phyloP scores from a whole-genome alignment of 148 eudicot species.

The Fagopyrum tataricum region DNA sequence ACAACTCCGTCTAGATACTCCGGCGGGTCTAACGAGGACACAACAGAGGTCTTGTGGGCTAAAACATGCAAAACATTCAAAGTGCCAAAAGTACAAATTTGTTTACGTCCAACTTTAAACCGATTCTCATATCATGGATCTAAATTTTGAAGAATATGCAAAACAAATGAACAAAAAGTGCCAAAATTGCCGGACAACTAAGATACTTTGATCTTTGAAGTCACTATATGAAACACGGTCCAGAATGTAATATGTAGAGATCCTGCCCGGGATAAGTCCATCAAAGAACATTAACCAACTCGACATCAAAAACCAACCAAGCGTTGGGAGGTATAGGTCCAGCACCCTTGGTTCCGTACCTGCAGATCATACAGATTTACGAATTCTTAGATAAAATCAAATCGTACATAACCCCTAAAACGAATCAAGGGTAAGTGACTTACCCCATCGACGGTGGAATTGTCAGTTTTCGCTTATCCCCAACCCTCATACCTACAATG shows the following conservation, averaged over 20 bases:
- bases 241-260: not conserved
- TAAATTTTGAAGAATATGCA: not conserved
- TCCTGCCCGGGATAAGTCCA: not conserved
- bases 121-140: not conserved
- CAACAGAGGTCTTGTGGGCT: not conserved
- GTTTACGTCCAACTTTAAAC: not conserved
- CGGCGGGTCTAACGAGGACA: not conserved
- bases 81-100: not conserved
- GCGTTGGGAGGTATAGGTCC: conserved; percentile 60
- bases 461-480: conserved; percentile 89
- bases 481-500: conserved; percentile 84
- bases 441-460: conserved; percentile 98
- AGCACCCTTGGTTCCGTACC: conserved; percentile 56
- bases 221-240: not conserved
- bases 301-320: conserved; percentile 72
- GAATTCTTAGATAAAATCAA: not conserved
- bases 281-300: conserved; percentile 46
- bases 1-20: not conserved
- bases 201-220: not conserved
- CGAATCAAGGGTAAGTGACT: conserved; percentile 8
- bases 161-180: not conserved
- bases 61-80: not conserved
- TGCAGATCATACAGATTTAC: conserved; percentile 22
- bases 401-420: not conserved
- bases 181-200: not conserved